Evolutionary conservation across 1,139 yeast genomes (phyloP).

Genomic region (Candida sanyaensis): DNA sequence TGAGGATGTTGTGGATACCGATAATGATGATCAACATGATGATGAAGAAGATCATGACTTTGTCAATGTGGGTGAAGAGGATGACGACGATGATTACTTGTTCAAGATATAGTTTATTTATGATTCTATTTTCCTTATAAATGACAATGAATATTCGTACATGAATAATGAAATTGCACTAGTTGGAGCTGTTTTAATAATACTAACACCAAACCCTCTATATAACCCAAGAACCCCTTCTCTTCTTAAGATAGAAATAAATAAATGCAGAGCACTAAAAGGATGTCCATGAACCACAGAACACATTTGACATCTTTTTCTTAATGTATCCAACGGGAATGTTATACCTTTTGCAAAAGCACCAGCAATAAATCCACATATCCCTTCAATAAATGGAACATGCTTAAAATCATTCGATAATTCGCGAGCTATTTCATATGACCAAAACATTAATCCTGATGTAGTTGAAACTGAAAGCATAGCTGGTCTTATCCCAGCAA

Average conservation of each 20-base stretch:
- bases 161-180: conserved; percentile 76
- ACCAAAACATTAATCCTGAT: conserved; percentile 70
- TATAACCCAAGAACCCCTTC: conserved; percentile 74
- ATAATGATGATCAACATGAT: conserved; percentile 18
- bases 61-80: conserved; percentile 25
- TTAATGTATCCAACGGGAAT: conserved; percentile 83
- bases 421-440: conserved; percentile 54
- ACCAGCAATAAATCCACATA: conserved; percentile 81
- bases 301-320: conserved; percentile 77
- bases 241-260: conserved; percentile 36
- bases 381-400: conserved; percentile 55
- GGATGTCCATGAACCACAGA: conserved; percentile 22
- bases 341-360: conserved; percentile 68
- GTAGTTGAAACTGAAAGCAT: conserved; percentile 62
- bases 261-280: conserved; percentile 20
- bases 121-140: conserved; percentile 8
- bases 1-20: conserved; percentile 13
- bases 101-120: conserved; percentile 22
- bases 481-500: conserved; percentile 65
- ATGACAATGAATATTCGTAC: conserved; percentile 51
- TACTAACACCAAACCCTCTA: conserved; percentile 68
- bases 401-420: conserved; percentile 24
- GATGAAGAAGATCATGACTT: conserved; percentile 30
- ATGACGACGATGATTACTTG: conserved; percentile 35
- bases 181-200: conserved; percentile 80